Evolutionary conservation across 192 early-diverging fungal species (phyloP).

Genomic region (Chytriomyces confervae): DNA sequence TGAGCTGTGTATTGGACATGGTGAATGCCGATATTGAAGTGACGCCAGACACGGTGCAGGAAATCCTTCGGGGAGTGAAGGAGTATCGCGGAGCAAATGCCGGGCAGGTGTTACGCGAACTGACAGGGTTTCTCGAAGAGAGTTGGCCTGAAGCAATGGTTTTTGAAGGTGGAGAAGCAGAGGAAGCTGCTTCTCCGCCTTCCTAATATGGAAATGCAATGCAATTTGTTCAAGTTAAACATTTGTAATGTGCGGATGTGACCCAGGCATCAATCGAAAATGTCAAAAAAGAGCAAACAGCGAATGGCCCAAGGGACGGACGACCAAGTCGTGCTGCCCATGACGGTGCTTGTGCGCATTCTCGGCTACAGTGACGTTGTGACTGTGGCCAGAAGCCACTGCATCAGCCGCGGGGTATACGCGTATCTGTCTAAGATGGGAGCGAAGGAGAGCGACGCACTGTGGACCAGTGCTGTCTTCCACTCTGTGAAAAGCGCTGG

Average conservation of each 20-base stretch:
- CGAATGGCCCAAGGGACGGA: not conserved
- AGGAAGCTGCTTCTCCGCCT: not conserved
- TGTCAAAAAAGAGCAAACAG: no score
- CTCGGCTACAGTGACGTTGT: slow-evolving; percentile 12
- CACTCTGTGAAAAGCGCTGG: no score
- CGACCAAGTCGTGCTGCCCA: not conserved
- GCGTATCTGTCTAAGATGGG: slow-evolving; percentile 1
- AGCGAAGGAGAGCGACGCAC: not conserved
- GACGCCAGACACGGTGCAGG: not conserved
- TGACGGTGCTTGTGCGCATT: slow-evolving; percentile 16
- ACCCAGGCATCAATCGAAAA: no score
- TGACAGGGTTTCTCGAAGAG: slow-evolving; percentile 35
- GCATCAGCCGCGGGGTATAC: not conserved
- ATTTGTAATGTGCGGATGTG: no score
- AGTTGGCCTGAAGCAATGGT: slow-evolving; percentile 33
- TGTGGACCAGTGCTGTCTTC: slow-evolving; percentile 4
- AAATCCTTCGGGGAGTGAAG: not conserved
- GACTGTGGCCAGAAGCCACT: not conserved
- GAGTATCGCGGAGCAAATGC: not conserved
- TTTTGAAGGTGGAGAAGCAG: slow-evolving; percentile 4
- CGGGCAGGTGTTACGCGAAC: not conserved
- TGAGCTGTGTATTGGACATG: slow-evolving; percentile 38
- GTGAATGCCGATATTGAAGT: slow-evolving; percentile 17
- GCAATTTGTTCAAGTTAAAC: no score
- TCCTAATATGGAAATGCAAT: no score